Evolutionary conservation across 2,329 filamentous ascomycete species (phyloP).

Genomic region (Paecilomyces sp.): DNA sequence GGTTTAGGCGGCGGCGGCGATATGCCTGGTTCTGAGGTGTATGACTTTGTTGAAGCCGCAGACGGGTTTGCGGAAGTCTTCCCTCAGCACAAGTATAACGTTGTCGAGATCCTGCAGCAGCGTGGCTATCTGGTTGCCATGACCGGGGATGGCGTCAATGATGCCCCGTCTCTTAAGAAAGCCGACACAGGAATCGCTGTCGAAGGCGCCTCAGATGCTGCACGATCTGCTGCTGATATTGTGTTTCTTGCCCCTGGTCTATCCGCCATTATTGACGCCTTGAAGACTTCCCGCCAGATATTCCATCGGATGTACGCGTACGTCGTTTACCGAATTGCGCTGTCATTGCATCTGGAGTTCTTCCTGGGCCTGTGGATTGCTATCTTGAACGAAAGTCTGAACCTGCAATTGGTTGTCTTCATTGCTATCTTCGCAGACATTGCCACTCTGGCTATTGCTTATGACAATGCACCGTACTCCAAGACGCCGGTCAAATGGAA

Average conservation of each 20-base stretch:
- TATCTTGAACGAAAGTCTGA: constrained; percentile 75
- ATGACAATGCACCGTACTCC: constrained; percentile 85
- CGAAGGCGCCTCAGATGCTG: constrained; percentile 84
- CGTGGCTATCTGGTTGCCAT: constrained; percentile 91
- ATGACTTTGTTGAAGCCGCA: constrained; percentile 91
- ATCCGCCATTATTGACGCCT: constrained; percentile 83
- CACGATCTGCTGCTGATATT: constrained; percentile 85
- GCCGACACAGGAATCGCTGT: constrained; percentile 95
- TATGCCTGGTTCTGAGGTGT: constrained; percentile 89
- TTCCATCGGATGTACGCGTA: constrained; percentile 97
- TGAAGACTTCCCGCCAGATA: constrained; percentile 90
- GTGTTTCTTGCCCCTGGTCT: constrained; percentile 89
- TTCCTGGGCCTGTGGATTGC: constrained; percentile 90
- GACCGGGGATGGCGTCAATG: constrained; percentile 64
- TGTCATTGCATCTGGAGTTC: constrained; percentile 85
- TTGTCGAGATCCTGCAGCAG: constrained; percentile 88
- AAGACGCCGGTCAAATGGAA: constrained; percentile 91
- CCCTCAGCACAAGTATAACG: constrained; percentile 91
- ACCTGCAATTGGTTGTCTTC: constrained; percentile 84
- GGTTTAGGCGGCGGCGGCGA: constrained; percentile 84
- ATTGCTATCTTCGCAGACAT: constrained; percentile 93
- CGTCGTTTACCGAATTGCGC: constrained; percentile 88
- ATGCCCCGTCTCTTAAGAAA: constrained; percentile 49
- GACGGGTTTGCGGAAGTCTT: constrained; percentile 94
- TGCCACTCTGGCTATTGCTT: constrained; percentile 84